phyloP scores from a whole-genome alignment of 1,139 yeast genomes.

The Petasospora fabianii region DNA sequence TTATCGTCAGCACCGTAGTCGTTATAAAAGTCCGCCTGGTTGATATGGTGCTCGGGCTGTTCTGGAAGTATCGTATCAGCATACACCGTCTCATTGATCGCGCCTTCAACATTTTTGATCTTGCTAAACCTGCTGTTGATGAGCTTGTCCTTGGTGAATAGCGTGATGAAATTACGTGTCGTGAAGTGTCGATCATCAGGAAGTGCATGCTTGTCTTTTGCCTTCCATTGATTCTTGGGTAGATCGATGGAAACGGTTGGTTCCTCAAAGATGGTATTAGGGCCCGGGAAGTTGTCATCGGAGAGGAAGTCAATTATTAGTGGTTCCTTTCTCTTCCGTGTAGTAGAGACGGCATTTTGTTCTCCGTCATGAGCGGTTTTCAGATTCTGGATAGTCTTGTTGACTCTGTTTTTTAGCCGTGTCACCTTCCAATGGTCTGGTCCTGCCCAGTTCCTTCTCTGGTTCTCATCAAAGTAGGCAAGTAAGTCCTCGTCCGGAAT shows the following conservation, averaged over 20 bases:
- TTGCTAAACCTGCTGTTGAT: conserved; percentile 32
- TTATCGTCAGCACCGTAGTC: conserved; percentile 27
- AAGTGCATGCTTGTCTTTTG: conserved; percentile 44
- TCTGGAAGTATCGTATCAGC: conserved; percentile 48
- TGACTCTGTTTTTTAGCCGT: conserved; percentile 40
- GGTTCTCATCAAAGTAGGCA: conserved; percentile 72
- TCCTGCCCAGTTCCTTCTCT: conserved; percentile 80
- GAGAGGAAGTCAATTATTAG: conserved; percentile 48
- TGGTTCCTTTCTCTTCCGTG: conserved; percentile 32
- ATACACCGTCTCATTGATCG: conserved; percentile 69
- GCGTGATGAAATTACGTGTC: conserved; percentile 61
- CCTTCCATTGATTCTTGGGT: conserved; percentile 40
- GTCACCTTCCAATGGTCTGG: conserved; percentile 92
- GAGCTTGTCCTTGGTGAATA: conserved; percentile 64
- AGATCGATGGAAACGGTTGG: conserved; percentile 32
- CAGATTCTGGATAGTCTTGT: neutral
- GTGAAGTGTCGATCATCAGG: conserved; percentile 78
- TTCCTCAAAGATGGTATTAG: conserved; percentile 43
- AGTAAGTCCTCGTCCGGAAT: conserved; percentile 62
- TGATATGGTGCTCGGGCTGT: conserved; percentile 21
- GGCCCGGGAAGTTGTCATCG: conserved; percentile 27
- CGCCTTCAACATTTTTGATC: conserved; percentile 18
- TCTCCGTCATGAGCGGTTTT: neutral
- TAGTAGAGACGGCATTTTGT: conserved; percentile 5
- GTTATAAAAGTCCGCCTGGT: conserved; percentile 34